Evolutionary conservation across 345 rosid genomes (phyloP).

Genomic region (Syzygium aromaticum): DNA sequence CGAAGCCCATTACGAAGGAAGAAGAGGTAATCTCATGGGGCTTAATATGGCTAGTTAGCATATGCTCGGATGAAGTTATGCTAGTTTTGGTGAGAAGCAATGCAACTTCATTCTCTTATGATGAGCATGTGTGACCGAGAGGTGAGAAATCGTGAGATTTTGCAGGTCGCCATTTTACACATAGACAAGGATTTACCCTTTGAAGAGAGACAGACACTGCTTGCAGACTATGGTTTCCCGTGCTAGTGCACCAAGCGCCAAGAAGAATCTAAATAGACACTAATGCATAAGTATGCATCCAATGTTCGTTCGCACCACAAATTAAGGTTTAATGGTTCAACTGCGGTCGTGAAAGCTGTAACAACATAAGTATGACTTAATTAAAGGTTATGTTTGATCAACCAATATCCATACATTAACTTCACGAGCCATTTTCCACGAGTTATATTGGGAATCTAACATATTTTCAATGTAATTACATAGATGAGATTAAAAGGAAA

Average conservation of each 20-base stretch:
- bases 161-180: slow-evolving; percentile 68
- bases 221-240: slow-evolving; percentile 69
- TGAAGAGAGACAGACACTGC: slow-evolving; percentile 51
- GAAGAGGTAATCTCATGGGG: slow-evolving; percentile 50
- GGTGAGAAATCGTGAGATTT: background rate
- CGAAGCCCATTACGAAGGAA: slow-evolving; percentile 41
- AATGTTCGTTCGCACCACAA: no score
- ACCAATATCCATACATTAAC: no score
- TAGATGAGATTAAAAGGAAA: no score
- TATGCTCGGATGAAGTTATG: background rate
- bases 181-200: slow-evolving; percentile 67
- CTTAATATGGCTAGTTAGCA: background rate
- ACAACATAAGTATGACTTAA: no score
- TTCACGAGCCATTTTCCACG: no score
- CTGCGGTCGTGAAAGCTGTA: background rate
- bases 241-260: slow-evolving; percentile 64
- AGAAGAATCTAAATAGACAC: slow-evolving; percentile 13
- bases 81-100: background rate
- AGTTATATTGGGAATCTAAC: no score
- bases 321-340: background rate
- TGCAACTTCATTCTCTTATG: background rate
- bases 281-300: no score
- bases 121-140: background rate
- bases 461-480: no score
- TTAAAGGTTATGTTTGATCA: no score